A percentile compares a stretch with the other conserved stretches of the same genome.
Conservation (phyloP, 352 stramenopile genomes). For the Thraustochytrium striatum region DNA sequence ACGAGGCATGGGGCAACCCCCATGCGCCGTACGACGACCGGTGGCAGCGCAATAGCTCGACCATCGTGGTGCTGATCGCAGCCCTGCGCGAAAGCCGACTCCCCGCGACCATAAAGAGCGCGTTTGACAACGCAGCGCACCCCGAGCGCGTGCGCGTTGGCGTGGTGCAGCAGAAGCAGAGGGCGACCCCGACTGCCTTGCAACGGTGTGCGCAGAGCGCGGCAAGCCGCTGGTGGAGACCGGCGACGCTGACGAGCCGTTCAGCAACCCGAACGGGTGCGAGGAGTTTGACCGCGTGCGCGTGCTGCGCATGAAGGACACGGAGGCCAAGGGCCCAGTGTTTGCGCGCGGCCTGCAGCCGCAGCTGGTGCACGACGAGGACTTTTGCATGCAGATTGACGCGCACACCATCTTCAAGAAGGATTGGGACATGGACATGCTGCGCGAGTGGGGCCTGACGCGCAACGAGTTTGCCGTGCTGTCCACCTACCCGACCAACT, state of each 20-base stretch:
- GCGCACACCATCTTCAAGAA: slow-evolving; percentile 75
- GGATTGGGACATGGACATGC: slow-evolving; percentile 67
- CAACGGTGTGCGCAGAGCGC: slow-evolving; percentile 48
- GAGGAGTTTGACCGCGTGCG: slow-evolving; percentile 61
- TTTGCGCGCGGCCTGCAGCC: slow-evolving; percentile 61
- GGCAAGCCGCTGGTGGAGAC: slow-evolving; percentile 3
- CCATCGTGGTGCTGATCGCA: slow-evolving; percentile 50
- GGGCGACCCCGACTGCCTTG: slow-evolving; percentile 63
- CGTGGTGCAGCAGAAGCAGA: slow-evolving; percentile 71
- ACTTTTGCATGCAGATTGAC: slow-evolving; percentile 81
- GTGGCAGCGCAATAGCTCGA: slow-evolving; percentile 8
- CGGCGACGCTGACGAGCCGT: not conserved
- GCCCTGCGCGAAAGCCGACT: slow-evolving; percentile 43
- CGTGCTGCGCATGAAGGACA: slow-evolving; percentile 58
- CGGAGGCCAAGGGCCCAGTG: slow-evolving; percentile 61
- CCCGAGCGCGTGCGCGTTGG: slow-evolving; percentile 64
- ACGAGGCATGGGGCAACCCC: slow-evolving; percentile 23
- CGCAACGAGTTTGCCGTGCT: slow-evolving; percentile 77
- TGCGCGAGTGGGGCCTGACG: slow-evolving; percentile 66
- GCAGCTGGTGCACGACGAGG: slow-evolving; percentile 64
- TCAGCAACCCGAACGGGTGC: slow-evolving; percentile 55
- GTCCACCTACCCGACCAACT: slow-evolving; percentile 69
- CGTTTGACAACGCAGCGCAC: slow-evolving; percentile 61
- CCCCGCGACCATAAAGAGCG: slow-evolving; percentile 22
- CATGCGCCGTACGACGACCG: slow-evolving; percentile 26